A percentile compares a stretch with the other conserved stretches of the same genome.
Evolutionary conservation across 225 moss, liverwort and hornwort species (phyloP).

Genomic region (Neckera pumila): DNA sequence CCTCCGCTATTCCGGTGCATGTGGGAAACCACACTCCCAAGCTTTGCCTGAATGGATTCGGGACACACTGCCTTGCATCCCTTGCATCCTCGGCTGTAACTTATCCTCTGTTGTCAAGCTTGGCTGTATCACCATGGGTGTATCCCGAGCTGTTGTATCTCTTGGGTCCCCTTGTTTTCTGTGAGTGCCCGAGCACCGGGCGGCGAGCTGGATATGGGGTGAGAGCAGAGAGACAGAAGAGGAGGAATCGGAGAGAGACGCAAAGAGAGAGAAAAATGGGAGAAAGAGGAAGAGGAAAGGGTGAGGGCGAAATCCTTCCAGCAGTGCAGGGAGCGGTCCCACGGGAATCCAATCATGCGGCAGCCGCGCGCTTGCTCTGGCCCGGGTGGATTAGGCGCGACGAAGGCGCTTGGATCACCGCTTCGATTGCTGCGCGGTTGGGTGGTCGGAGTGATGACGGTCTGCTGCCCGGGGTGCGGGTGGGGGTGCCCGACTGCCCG

Average conservation of each 20-base stretch:
- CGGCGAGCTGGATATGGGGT: not conserved
- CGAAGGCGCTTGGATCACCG: not conserved
- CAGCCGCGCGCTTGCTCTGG: not conserved
- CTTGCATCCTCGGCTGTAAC: not conserved
- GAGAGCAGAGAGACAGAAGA: not conserved
- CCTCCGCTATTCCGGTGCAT: constrained; percentile 7
- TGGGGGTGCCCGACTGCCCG: not conserved
- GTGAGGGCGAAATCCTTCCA: constrained; percentile 34
- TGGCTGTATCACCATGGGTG: not conserved
- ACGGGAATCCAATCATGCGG: constrained; percentile 26
- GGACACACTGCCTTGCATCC: not conserved
- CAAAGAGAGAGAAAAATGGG: not conserved
- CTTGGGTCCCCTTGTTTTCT: not conserved
- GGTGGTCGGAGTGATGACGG: not conserved
- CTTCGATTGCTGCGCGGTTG: not conserved
- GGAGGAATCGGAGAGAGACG: not conserved
- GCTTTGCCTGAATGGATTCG: not conserved
- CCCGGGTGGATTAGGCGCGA: not conserved
- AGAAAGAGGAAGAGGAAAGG: not conserved
- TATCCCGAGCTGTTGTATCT: not conserved
- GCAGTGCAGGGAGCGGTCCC: constrained; percentile 17
- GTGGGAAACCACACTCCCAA: not conserved
- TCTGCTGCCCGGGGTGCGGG: not conserved
- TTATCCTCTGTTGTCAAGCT: not conserved
- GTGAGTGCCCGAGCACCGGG: not conserved